Conservation (phyloP, 73 alveolate genomes). For the Paramecium caudatum region DNA sequence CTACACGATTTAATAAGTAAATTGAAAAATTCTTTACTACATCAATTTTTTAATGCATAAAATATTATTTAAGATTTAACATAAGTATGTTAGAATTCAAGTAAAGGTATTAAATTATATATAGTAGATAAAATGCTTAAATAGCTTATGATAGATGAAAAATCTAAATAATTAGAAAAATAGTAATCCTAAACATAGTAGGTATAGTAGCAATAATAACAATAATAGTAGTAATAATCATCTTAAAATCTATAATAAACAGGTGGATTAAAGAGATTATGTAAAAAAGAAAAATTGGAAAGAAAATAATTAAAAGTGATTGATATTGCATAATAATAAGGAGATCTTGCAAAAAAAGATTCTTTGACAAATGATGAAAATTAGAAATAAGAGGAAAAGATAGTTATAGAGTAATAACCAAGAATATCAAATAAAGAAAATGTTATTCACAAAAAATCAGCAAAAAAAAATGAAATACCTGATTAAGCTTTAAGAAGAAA, state of each 20-base stretch:
- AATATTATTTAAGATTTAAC: not conserved
- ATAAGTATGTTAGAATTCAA: not conserved
- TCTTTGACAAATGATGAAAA: not conserved
- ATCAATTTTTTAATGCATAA: not conserved
- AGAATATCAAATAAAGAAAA: not conserved
- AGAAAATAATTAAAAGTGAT: not conserved
- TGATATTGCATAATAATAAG: too few species aligned
- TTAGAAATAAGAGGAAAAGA: slow-evolving; percentile 7
- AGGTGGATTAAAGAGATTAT: not conserved
- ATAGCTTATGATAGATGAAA: too few species aligned
- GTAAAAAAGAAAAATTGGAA: not conserved
- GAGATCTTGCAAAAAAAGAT: too few species aligned
- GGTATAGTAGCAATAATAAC: not conserved
- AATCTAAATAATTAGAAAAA: too few species aligned
- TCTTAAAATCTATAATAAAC: not conserved
- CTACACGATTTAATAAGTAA: slow-evolving; percentile 39
- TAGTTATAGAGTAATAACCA: not conserved
- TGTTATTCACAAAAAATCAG: not conserved
- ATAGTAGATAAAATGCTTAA: not conserved
- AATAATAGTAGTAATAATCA: not conserved
- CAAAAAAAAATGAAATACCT: slow-evolving; percentile 24
- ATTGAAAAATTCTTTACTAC: not conserved
- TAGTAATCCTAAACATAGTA: not conserved
- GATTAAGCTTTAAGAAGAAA: slow-evolving; percentile 58
- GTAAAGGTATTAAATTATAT: not conserved